Conservation (phyloP, 345 rosid species). For the Eucalyptus curtisii region DNA sequence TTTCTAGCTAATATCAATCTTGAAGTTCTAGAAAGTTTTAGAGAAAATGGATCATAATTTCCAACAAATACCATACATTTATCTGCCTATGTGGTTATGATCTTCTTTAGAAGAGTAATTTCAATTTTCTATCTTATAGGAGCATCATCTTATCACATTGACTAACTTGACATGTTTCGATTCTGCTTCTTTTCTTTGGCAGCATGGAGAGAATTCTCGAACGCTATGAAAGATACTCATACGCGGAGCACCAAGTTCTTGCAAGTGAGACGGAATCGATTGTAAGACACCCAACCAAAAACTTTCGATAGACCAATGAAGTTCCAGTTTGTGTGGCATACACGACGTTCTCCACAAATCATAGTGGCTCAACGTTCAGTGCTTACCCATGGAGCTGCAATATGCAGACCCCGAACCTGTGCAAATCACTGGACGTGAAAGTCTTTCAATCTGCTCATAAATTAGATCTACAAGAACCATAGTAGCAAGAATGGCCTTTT, state of each 20-base stretch:
- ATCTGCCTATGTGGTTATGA: not conserved
- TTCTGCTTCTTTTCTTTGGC: not conserved
- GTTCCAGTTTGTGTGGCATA: not conserved
- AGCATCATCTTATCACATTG: not conserved
- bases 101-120: not conserved
- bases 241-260: constrained; percentile 47
- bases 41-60: no score
- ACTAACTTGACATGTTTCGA: not conserved
- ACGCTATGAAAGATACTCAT: constrained; percentile 63
- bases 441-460: not conserved
- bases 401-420: not conserved
- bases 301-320: not conserved
- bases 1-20: no score
- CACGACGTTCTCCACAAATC: not conserved
- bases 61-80: not conserved
- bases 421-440: not conserved
- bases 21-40: no score
- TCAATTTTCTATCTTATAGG: not conserved
- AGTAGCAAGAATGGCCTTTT: not conserved
- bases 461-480: not conserved
- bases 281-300: constrained; percentile 1
- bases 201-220: constrained; percentile 81
- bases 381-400: not conserved
- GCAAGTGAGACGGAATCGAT: constrained; percentile 25
- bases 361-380: not conserved